Evolutionary conservation across 345 rosid species (phyloP).

Genomic region (Dipteronia sinensis): DNA sequence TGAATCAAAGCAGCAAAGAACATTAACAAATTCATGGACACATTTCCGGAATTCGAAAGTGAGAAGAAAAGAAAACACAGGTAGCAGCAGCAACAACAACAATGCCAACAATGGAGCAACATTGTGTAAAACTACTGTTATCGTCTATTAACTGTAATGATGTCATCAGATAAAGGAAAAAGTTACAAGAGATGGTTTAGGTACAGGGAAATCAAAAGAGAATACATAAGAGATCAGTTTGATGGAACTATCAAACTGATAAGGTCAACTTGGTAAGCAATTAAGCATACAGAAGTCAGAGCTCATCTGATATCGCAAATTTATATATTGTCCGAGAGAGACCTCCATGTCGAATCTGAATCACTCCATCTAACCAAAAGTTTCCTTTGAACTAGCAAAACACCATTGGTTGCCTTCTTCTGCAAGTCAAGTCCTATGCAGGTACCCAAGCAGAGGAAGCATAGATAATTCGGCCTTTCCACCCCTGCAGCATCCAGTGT

Average conservation of each 20-base stretch:
- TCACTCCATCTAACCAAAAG: background rate
- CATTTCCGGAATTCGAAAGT: no score
- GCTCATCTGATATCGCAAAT: no score
- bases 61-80: no score
- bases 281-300: no score
- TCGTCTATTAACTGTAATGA: background rate
- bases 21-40: no score
- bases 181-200: background rate
- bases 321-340: background rate
- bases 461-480: constrained; percentile 73
- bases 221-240: background rate
- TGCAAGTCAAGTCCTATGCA: constrained; percentile 24
- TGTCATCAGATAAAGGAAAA: background rate
- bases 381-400: background rate
- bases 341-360: background rate
- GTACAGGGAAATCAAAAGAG: background rate
- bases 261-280: background rate
- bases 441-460: constrained; percentile 77
- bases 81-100: background rate
- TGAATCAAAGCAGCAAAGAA: no score
- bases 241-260: no score
- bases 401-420: constrained; percentile 19
- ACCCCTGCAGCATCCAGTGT: constrained; percentile 77
- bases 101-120: background rate
- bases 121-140: background rate